A percentile compares a stretch with the other conserved stretches of the same genome.
These are phyloP conservation scores for Dioscorea zingiberensis DNA, from an alignment of 106 monocot genomes.

Conservation along the genomic window DNA sequence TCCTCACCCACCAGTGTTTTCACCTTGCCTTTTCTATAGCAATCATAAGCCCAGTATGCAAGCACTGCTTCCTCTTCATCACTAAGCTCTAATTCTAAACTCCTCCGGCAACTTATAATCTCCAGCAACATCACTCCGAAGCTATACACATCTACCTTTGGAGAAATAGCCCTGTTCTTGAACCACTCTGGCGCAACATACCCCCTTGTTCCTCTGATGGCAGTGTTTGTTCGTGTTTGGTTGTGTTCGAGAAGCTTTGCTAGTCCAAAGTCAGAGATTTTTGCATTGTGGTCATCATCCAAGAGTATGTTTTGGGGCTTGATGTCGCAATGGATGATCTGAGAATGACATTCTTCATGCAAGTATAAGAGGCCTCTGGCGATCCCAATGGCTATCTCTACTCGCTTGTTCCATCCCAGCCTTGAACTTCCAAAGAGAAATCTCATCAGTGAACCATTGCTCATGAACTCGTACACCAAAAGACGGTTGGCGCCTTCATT, in stretches of 20 bases:
- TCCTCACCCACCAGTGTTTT: neutral
- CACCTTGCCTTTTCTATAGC: neutral
- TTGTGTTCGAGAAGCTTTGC: conserved; percentile 8
- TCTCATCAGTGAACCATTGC: neutral
- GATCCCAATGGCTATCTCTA: neutral
- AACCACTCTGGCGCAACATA: conserved; percentile 24
- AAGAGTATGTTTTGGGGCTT: conserved; percentile 29
- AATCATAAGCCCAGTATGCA: neutral
- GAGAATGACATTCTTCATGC: conserved; percentile 23
- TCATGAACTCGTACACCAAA: conserved; percentile 10
- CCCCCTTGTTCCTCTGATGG: neutral
- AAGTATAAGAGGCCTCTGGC: conserved; percentile 9
- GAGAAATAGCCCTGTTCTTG: conserved; percentile 4
- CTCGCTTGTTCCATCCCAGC: neutral
- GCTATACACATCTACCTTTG: conserved; percentile 6
- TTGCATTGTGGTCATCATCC: conserved; percentile 17
- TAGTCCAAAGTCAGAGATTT: conserved; percentile 25
- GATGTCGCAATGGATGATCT: conserved; percentile 29
- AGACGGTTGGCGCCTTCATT: neutral
- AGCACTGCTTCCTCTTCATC: neutral
- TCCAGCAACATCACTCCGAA: neutral
- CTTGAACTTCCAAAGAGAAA: neutral
- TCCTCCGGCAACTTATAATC: neutral
- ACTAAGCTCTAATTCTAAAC: neutral
- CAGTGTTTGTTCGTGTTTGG: conserved; percentile 5